Evolutionary conservation across 495 filamentous ascomycete genomes (phyloP), one percentile per base, ranked within the genome.

Genomic region (Aspergillus bertholletiae): DNA sequence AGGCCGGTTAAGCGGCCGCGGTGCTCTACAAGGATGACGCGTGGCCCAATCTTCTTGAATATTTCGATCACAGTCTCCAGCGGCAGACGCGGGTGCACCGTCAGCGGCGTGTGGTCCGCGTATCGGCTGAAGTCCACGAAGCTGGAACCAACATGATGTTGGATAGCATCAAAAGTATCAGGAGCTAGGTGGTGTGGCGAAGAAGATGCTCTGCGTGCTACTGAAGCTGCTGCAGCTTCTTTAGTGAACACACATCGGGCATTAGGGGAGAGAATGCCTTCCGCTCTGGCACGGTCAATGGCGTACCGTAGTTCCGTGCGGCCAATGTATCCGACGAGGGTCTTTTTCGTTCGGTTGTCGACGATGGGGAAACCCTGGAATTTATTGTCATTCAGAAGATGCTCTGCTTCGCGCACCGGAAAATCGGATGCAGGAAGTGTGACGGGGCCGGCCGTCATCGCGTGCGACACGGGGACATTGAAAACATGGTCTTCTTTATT

Each of bases 401-500:
- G 73, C 67, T 97, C 85, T 34, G 96, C 74, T 43, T 86, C 79
- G 32, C 81, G 79, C 18, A 98, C 75, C 17, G 82, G 85, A 64
- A 95, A 82, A 24, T 89, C 92, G 5, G 81, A 80, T 0, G 85
- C 79, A 18, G 92, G 90, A 11, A 98, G 79, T 0, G 86, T 81
- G 11, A 96, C 78, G 1, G 74, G 74, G 54, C 91, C 84, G 15
- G 80, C 80, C 1, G 89, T 96, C 94, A 97, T 97, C 54, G 89
- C 90, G 56, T 89, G 84, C 4, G 91, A 96, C 26, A 97, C 93
- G 0, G 94, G 90, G 3, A 97, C 94, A 32, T 93, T 93, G 69
- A 97, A 97, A 46, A 90, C 90, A 68, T 97, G 94, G 49, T 97
- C 95, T 72, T 97, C 95, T 67, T 98, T 98, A 71, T 90, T 96